Percentiles rank a stretch among this genome's conserved stretches.
Evolutionary conservation across 208 protist genomes (phyloP).

Genomic region (Angomonas deanei): DNA sequence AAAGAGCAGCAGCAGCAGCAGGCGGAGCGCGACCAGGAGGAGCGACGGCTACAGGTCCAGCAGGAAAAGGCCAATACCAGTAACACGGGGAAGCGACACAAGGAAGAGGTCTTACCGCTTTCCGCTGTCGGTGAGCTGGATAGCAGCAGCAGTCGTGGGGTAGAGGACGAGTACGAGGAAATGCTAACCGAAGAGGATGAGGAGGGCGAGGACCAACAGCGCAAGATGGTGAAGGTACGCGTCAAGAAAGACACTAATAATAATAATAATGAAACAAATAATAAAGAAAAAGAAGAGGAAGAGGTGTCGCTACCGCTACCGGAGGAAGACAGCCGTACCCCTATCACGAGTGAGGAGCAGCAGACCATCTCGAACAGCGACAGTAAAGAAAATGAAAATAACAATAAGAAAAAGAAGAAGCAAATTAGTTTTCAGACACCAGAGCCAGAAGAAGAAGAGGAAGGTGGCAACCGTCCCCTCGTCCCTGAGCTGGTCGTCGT

Average conservation of each 20-base stretch:
- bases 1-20: not conserved
- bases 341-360: not conserved
- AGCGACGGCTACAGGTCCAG: not conserved
- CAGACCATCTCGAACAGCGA: no score
- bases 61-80: conserved; percentile 6
- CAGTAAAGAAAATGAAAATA: no score
- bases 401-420: no score
- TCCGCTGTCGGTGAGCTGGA: conserved; percentile 22
- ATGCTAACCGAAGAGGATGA: not conserved
- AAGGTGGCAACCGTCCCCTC: not conserved
- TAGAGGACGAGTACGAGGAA: conserved; percentile 13
- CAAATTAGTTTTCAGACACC: not conserved
- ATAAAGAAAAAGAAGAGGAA: not conserved
- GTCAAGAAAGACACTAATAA: not conserved
- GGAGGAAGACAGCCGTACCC: not conserved
- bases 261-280: not conserved
- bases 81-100: not conserved
- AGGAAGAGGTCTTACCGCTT: conserved; percentile 12
- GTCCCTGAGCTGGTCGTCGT: conserved; percentile 22
- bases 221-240: not conserved
- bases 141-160: conserved; percentile 19
- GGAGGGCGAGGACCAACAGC: not conserved
- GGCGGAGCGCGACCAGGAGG: not conserved
- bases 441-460: not conserved
- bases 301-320: not conserved